Evolutionary conservation across 106 monocot genomes (phyloP).

Genomic region (Posidonia australis): DNA sequence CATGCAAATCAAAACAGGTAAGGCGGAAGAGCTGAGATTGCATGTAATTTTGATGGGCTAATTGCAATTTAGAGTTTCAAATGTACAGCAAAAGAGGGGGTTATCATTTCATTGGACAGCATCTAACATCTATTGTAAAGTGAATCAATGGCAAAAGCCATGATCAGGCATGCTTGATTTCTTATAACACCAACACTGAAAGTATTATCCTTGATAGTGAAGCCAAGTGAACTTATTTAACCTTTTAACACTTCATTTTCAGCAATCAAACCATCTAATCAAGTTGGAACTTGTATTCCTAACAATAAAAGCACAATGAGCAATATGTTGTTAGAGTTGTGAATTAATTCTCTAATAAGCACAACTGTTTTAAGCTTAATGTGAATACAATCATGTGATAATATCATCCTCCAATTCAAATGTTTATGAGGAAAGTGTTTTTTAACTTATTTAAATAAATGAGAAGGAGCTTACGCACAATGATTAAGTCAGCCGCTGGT

Average conservation of each 20-base stretch:
- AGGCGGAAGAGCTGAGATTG: not conserved
- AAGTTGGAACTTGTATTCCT: no score
- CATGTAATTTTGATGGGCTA: not conserved
- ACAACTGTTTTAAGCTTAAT: no score
- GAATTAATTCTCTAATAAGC: no score
- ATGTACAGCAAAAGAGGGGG: not conserved
- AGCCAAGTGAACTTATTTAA: no score
- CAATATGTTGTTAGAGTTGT: no score
- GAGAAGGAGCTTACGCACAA: conserved; percentile 35
- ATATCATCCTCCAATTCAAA: no score
- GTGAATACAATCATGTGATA: no score
- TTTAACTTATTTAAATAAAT: not conserved
- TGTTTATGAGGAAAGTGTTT: no score
- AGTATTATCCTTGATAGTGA: not conserved
- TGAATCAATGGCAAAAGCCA: conserved; percentile 2
- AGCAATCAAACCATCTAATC: no score
- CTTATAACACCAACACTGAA: conserved; percentile 2
- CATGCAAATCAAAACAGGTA: not conserved
- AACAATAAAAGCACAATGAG: no score
- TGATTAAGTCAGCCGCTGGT: conserved; percentile 75
- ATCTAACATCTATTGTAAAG: not conserved
- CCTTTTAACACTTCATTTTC: no score
- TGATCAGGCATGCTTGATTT: not conserved
- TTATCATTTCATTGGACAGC: not conserved
- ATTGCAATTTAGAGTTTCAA: not conserved